Evolutionary conservation across 2,329 filamentous ascomycete genomes (phyloP).

Genomic region (Diaporthe sp.): DNA sequence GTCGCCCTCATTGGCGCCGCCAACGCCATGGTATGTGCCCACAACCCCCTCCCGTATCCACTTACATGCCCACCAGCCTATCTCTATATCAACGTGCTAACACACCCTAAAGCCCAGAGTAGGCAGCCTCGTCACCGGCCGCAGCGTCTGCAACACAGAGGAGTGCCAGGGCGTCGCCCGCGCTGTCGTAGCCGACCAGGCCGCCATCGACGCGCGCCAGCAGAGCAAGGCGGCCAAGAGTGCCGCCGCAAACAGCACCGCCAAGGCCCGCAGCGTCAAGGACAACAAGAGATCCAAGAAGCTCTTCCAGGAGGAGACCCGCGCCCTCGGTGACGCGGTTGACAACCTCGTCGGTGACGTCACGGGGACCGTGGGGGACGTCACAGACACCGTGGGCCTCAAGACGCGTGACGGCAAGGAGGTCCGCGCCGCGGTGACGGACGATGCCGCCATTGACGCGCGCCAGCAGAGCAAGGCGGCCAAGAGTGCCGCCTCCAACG

Average conservation of each 20-base stretch:
- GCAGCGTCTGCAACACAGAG: conserved; percentile 4
- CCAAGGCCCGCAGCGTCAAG: neutral
- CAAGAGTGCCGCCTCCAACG: neutral
- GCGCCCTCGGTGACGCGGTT: neutral
- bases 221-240: neutral
- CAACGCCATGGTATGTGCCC: conserved; percentile 26
- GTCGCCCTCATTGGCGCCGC: conserved; percentile 31
- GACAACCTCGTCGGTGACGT: neutral
- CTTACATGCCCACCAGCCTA: neutral
- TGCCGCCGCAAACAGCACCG: neutral
- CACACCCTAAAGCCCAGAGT: neutral
- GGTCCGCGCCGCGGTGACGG: neutral
- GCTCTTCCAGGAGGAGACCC: neutral
- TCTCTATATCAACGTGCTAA: neutral
- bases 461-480: neutral
- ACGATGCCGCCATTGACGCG: neutral
- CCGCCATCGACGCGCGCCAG: conserved; percentile 4
- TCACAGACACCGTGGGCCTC: neutral
- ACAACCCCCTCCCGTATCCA: neutral
- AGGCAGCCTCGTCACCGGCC: neutral
- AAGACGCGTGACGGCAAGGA: conserved; percentile 10
- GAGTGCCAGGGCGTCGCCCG: conserved; percentile 17
- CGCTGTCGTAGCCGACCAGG: conserved; percentile 2
- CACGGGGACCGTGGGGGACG: neutral
- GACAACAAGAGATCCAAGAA: conserved; percentile 8